Base-by-base conservation (phyloP, 106 monocot species). In the Gastrodia elata region DNA sequence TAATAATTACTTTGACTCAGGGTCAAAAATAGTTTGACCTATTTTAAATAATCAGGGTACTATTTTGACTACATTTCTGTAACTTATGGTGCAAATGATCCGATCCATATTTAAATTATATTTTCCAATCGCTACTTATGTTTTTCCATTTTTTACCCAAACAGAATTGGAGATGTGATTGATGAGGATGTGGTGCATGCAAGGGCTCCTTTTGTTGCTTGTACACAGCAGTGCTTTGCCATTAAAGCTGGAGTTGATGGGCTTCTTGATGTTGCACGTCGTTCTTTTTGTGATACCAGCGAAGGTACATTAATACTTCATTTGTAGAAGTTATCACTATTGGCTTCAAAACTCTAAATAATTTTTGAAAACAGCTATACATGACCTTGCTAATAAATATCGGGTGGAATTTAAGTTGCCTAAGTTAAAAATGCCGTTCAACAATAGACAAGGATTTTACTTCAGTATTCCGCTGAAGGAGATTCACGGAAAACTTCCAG, bases 141-240 rank as follows among this genome's bases (percentile, higher is more conserved):
- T 1, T 10, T 25, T 68, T 15, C 8, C 61, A 44, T 58, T 48
- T 74, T 70, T 10, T 76, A 70, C 69, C 38, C 55, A 39, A 33
- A 20, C 39, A 93, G 98, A 87, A 93, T 98, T 74, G 86, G 83
- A 6, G 87, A 85, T 69, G 65, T 85, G 4, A 91, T 98, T 78
- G 93, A 93, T 82, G 98, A 91, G 76, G 93, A 91, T 77, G 87
- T 91, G 28, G 81, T 93, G 28, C 98, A 98, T 83, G 77, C 98
- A 71, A 88, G 88, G 77, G 88, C 83, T 73, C 85, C 98, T 73
- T 98, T 98, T 98, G 82, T 93, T 81, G 80, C 98, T 28, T 87
- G 84, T 72, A 98, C 98, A 36, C 93, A 98, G 82, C 93, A 93
- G 35, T 98, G 98, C 78, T 98, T 98, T 88, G 98, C 98, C 76